Base-by-base conservation (phyloP, 2,329 filamentous ascomycete genomes). In the Raffaelea arxii region DNA sequence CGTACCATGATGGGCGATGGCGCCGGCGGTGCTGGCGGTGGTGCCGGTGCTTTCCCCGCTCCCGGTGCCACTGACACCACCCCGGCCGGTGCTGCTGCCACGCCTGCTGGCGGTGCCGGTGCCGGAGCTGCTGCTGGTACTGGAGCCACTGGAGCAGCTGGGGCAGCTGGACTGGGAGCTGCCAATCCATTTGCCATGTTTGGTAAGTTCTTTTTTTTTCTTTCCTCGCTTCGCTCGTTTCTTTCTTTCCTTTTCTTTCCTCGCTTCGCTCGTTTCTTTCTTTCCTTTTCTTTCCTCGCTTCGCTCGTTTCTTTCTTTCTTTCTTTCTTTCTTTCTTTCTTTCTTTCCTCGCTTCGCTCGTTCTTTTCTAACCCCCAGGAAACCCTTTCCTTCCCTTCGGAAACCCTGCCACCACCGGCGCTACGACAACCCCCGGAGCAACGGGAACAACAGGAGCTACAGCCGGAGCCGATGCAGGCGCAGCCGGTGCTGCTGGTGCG, bases 61-160 rank as follows among this genome's bases (percentile, higher is more conserved):
- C 92, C 92, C 2, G 92, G 92, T 9, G 82, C 84, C 19, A 97
- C 91, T 30, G 89, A 96, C 63, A 94, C 80, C 25, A 94, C 89
- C 3, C 82, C 78, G 2, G 64, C 68, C n/a, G 71, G 70, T 32
- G 58, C 48, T 59, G 59, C 49, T 55, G 64, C 58, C 54, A 64
- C 55, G 55, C 61, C 37, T 54, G 61, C 30, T 1, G 50, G 22
- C n/a, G 44, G 22, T 6, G 41, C 14, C 6, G 41, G 37, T 45
- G 48, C 41, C 12, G 47, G 35, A 2, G 43, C 25, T 10, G 44
- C 19, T 18, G 54, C 53, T n/a, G 53, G 50, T 9, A 51, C 49
- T 6, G 43, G n/a, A n/a, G n/a, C n/a, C n/a, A n/a, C n/a, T n/a
- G n/a, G n/a, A n/a, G n/a, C n/a, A n/a, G n/a, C n/a, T n/a, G n/a